Evolutionary conservation across 1,139 yeast genomes (phyloP), one percentile per base, ranked within the genome.

Genomic region (Wickerhamomyces sp.): DNA sequence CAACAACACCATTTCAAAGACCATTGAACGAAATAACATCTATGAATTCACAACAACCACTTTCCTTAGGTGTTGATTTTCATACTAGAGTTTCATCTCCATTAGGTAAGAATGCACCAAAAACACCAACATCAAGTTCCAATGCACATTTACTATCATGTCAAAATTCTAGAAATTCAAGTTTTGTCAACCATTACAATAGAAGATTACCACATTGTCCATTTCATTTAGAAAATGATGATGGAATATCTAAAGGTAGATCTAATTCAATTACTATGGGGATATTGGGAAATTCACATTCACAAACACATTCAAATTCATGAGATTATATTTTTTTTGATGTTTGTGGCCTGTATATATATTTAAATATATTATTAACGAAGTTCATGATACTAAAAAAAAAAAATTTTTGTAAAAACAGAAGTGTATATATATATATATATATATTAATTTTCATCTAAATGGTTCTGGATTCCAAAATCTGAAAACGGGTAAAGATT

Each of bases 171-270:
- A 20, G 8, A 49, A 34, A 58, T 57, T 33, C n/a, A 11, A 21
- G 32, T 6, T 70, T 58, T 49, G 66, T 64, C 37, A 71, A 71
- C 41, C 76, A 72, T 44, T 28, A 28, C 20, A 21, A 28, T 4
- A 28, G 21, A 22, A 16, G 25, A 15, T 5, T 70, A 70, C 47
- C 65, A 61, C 39, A 70, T 68, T 38, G 69, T 27, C 12, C 23
- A 12, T 22, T 64, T 18, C 28, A 32, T 23, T 13, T 20, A 15
- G 15, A 27, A 16, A 28, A 23, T 2, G 35, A 30, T 15, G 31
- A 20, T 7, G 40, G 28, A 14, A 28, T 21, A 4, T 6, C 21
- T 12, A 41, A 45, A 36, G 39, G 36, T 8, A 41, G 55, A 33
- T 39, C 48, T 19, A 49, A 42, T 30, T 48, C 53, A 6, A 46